Base-by-base conservation (phyloP, 106 monocot species). In the Acorus gramineus region DNA sequence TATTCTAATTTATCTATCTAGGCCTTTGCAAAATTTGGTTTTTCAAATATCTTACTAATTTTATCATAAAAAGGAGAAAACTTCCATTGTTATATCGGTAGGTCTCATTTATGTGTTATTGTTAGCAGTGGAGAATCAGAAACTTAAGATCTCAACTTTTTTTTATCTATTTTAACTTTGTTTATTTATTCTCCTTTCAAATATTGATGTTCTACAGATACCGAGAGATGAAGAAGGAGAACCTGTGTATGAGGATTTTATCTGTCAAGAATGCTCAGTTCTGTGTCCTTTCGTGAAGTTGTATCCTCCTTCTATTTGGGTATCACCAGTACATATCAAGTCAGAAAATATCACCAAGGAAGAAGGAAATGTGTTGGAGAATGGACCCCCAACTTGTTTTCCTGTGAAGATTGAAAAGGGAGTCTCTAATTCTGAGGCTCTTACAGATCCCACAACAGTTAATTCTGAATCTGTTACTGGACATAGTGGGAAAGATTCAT, bases 221-320 rank as follows among this genome's bases (percentile, higher is more conserved):
- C 98, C 92, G 53, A 82, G 73, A 77, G 88, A 98, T 71, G 98
- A 92, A 53, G 98, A 98, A 55, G 91, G 83, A 8, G 98, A 98
- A 60, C 85, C 88, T 51, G 54, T 86, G 42, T 92, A 88, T 81
- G 88, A 85, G 44, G 98, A 92, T 49, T 92, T 83, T 64, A 92
- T 98, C 57, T 98, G 98, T 71, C 80, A 85, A 69, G 70, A 88
- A 28, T 98, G 98, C 65, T 65, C 92, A 49, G 8, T 80, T 8
- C 67, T 14, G 6, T 88, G 78, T 71, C 74, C 79, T n/a, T 98
- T 92, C 63, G 66, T 98, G 44, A 78, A 89, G 69, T 64, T 79
- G 55, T 92, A 98, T 77, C 83, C 87, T 58, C 28, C 78, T 61
- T 85, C 74, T 60, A 80, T 89, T 65, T 81, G 71, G 85, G 78